Conservation (phyloP, 495 filamentous ascomycete genomes). For the Immersiella caudata region DNA sequence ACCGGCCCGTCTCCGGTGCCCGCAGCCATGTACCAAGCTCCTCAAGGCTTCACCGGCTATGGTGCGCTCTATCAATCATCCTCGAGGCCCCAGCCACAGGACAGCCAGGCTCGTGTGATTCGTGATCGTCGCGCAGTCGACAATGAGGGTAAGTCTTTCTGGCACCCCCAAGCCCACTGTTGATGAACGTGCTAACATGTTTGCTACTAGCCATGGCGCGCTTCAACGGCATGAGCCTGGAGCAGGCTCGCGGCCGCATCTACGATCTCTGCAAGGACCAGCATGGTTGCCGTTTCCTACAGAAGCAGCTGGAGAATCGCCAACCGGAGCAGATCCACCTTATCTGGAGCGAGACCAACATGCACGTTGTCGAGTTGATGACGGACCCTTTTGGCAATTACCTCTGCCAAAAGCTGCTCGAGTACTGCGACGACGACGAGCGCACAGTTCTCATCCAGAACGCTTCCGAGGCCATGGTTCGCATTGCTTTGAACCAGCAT, state of each 20-base stretch:
- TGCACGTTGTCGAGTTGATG: conserved; percentile 95
- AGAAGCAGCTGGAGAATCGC: conserved; percentile 94
- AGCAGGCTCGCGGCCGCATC: conserved; percentile 76
- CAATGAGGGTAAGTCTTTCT: conserved; percentile 54
- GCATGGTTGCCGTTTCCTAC: conserved; percentile 91
- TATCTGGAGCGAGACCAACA: conserved; percentile 90
- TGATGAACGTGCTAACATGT: conserved; percentile 19
- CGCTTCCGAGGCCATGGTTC: conserved; percentile 79
- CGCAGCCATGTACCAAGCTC: conserved; percentile 43
- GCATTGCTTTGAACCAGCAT: conserved; percentile 94
- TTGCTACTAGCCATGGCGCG: conserved; percentile 58
- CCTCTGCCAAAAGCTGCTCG: conserved; percentile 93
- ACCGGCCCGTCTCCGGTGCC: conserved; percentile 29
- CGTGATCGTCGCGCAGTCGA: conserved; percentile 68
- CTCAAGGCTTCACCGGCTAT: conserved; percentile 53
- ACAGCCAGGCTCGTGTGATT: conserved; percentile 71
- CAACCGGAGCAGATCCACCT: conserved; percentile 80
- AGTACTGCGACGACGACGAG: conserved; percentile 90
- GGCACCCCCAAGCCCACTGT: background rate
- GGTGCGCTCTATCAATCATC: conserved; percentile 44
- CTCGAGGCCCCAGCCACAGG: conserved; percentile 49
- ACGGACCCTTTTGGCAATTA: conserved; percentile 99
- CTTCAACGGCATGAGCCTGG: conserved; percentile 76
- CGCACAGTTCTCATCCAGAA: conserved; percentile 90
- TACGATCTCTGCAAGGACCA: conserved; percentile 93